These are phyloP conservation scores for Trichosporon faecale DNA, from an alignment of 1,284 basidiomycete species.

Conservation along the genomic window DNA sequence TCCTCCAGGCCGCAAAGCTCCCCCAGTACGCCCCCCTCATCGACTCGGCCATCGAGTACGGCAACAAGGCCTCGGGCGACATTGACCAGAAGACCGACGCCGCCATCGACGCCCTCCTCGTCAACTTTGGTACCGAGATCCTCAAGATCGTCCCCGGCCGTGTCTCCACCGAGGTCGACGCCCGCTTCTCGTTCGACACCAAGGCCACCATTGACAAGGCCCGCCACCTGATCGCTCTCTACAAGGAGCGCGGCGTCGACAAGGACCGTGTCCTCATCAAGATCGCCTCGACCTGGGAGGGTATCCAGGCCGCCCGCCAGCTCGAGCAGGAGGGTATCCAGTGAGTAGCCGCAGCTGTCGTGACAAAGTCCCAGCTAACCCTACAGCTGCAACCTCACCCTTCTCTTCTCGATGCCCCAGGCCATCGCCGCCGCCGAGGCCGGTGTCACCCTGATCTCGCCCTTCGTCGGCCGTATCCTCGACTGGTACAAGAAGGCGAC, in stretches of 20 bases:
- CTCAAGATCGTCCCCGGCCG: constrained; percentile 93
- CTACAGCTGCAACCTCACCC: constrained; percentile 86
- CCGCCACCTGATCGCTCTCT: constrained; percentile 88
- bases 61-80: constrained; percentile 61
- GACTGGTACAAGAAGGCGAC: constrained; percentile 92
- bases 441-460: constrained; percentile 95
- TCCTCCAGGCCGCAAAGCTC: constrained; percentile 88
- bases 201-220: constrained; percentile 60
- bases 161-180: constrained; percentile 99
- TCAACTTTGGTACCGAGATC: constrained; percentile 96
- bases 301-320: constrained; percentile 96
- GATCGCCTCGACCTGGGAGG: constrained; percentile 99
- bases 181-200: constrained; percentile 86
- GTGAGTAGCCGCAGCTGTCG: constrained; percentile 25
- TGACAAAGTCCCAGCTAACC: not conserved
- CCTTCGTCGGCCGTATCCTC: constrained; percentile 96
- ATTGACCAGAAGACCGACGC: constrained; percentile 68
- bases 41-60: constrained; percentile 75
- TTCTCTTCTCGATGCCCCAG: constrained; percentile 96
- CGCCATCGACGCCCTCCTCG: constrained; percentile 86
- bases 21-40: constrained; percentile 78
- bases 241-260: constrained; percentile 83
- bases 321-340: constrained; percentile 93
- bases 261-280: constrained; percentile 97
- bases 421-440: constrained; percentile 99